A percentile compares a stretch with the other conserved stretches of the same genome.
Conservation (phyloP, 257 asterid species). For the Anisodus tanguticus region DNA sequence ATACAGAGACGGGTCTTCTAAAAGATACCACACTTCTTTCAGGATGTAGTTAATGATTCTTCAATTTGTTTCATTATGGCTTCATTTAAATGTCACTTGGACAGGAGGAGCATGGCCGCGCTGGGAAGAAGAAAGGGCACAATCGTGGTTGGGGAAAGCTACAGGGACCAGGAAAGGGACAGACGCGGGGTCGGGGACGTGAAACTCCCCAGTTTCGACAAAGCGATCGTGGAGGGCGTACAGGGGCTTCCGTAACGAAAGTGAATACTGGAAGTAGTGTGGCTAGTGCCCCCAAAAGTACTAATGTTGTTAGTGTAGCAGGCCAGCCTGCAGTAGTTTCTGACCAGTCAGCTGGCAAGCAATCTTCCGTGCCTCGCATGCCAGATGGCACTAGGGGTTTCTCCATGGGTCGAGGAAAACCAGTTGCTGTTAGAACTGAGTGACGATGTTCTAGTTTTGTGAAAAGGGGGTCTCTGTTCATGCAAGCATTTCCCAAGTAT, state of each 20-base stretch:
- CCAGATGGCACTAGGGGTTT: constrained; percentile 96
- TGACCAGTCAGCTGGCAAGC: constrained; percentile 53
- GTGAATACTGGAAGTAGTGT: constrained; percentile 14
- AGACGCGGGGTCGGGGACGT: constrained; percentile 51
- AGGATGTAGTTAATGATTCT: neutral
- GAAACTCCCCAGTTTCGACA: constrained; percentile 52
- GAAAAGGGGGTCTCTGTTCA: constrained; percentile 11
- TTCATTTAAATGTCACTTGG: constrained; percentile 40
- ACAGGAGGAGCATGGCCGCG: constrained; percentile 51
- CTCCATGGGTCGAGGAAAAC: constrained; percentile 92
- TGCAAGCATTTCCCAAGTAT: constrained; percentile 30
- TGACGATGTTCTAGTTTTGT: constrained; percentile 31
- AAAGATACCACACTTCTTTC: neutral
- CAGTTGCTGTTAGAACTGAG: constrained; percentile 51
- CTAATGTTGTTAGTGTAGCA: constrained; percentile 6
- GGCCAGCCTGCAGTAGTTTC: constrained; percentile 30
- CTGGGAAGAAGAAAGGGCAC: constrained; percentile 53
- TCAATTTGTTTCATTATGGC: neutral
- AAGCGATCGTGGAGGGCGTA: constrained; percentile 42
- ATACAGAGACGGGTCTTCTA: neutral
- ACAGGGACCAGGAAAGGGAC: constrained; percentile 49
- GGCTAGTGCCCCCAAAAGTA: constrained; percentile 2
- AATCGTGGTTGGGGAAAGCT: constrained; percentile 50
- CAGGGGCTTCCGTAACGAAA: constrained; percentile 39
- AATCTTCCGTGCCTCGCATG: constrained; percentile 82